A percentile compares a stretch with the other conserved stretches of the same genome.
phyloP scores from a whole-genome alignment of 2,329 filamentous ascomycete genomes.

The Thelonectria blattea region DNA sequence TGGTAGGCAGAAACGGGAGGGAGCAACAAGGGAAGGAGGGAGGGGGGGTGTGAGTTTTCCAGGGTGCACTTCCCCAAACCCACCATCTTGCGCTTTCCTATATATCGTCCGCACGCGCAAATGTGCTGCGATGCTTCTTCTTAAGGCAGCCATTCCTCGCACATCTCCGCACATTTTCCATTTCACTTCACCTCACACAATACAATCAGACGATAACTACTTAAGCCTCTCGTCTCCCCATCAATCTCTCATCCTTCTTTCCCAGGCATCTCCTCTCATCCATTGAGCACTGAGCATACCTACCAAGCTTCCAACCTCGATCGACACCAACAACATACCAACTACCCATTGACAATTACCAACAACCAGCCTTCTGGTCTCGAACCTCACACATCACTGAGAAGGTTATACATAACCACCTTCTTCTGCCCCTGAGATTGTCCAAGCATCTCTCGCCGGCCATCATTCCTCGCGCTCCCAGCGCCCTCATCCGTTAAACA shows the following conservation, averaged over 20 bases:
- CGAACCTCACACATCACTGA: constrained; percentile 27
- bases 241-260: neutral
- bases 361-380: constrained; percentile 31
- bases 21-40: neutral
- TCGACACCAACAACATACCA: constrained; percentile 19
- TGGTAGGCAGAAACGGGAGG: constrained; percentile 38
- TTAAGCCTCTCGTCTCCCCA: neutral
- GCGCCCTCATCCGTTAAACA: constrained; percentile 27
- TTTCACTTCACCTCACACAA: constrained; percentile 19
- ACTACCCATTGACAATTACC: constrained; percentile 17
- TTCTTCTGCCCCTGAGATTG: constrained; percentile 19
- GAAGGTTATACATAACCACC: constrained; percentile 31
- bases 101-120: constrained; percentile 31
- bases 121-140: constrained; percentile 13
- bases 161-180: constrained; percentile 28
- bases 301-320: constrained; percentile 26
- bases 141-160: constrained; percentile 30
- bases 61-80: constrained; percentile 13
- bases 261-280: constrained; percentile 31
- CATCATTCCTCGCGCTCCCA: constrained; percentile 31
- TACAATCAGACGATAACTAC: constrained; percentile 6
- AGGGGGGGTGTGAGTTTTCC: neutral
- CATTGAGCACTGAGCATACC: constrained; percentile 8
- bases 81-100: constrained; percentile 21
- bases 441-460: constrained; percentile 26